Percentiles rank a stretch among this genome's conserved stretches.
Evolutionary conservation across 83 land plant genomes (phyloP).

Genomic region (Picea abies): DNA sequence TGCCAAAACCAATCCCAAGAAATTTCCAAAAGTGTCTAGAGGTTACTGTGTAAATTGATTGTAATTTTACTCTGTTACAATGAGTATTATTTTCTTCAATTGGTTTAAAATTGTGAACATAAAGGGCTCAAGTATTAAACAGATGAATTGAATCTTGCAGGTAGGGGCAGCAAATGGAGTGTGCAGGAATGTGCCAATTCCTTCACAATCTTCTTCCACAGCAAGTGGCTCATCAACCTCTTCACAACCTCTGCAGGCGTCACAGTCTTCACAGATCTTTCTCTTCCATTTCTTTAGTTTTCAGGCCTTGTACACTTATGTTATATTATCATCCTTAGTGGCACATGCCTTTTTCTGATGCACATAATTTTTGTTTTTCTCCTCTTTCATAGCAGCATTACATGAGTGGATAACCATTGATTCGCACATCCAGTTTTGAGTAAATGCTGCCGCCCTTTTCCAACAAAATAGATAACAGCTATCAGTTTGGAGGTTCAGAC

Average conservation of each 20-base stretch:
- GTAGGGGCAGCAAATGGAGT: constrained; percentile 22
- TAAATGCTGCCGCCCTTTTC: too few species aligned
- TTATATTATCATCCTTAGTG: too few species aligned
- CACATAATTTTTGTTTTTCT: too few species aligned
- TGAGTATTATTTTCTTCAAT: background rate
- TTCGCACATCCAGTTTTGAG: too few species aligned
- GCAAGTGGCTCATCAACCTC: constrained; percentile 9
- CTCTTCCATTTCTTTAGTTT: background rate
- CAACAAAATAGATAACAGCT: too few species aligned
- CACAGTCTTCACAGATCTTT: background rate
- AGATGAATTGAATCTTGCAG: constrained; percentile 4
- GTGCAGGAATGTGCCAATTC: constrained; percentile 14
- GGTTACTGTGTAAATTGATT: background rate
- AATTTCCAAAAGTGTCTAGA: background rate
- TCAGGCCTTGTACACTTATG: too few species aligned
- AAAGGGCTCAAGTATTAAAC: background rate
- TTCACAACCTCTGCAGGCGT: constrained; percentile 15
- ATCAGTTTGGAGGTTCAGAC: too few species aligned
- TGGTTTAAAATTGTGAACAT: background rate
- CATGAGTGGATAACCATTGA: too few species aligned
- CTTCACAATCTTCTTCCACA: constrained; percentile 4
- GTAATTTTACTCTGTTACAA: background rate
- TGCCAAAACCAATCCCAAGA: background rate
- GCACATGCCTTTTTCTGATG: too few species aligned
- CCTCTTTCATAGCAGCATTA: too few species aligned